These are phyloP conservation scores for Dioscorea cayenensis DNA, from an alignment of 116 monocot genomes.

Conservation along the genomic window DNA sequence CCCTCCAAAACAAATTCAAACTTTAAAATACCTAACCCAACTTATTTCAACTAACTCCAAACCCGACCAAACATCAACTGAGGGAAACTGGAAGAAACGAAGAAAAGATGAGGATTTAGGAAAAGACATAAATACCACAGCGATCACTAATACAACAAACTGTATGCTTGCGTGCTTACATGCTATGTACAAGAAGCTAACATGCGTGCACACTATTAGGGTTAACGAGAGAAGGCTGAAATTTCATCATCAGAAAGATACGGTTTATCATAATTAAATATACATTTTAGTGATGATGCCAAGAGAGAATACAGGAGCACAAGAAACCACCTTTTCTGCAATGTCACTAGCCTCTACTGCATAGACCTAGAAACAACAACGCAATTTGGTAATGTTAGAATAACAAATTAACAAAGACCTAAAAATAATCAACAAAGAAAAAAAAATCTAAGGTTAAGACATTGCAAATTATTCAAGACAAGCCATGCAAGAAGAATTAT, in stretches of 20 bases:
- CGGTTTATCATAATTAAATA: no score
- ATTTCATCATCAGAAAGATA: no score
- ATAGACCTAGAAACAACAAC: conserved; percentile 63
- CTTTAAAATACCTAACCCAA: no score
- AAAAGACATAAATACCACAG: background rate
- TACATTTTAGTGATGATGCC: no score
- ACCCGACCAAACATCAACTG: no score
- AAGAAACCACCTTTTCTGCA: conserved; percentile 70
- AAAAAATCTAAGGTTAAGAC: no score
- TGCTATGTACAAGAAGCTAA: background rate
- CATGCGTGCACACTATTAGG: background rate
- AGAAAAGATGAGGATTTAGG: background rate
- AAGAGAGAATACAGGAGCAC: background rate
- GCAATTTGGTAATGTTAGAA: background rate
- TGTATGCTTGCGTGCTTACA: background rate
- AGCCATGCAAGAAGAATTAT: no score
- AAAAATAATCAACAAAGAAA: background rate
- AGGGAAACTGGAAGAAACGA: background rate
- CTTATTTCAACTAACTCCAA: no score
- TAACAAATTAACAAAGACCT: background rate
- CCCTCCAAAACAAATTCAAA: no score
- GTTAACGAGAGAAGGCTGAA: no score
- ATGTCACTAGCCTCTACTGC: conserved; percentile 98
- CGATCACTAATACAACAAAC: no score
- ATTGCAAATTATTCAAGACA: no score